Base-by-base conservation (phyloP, 176 grass and related monocot species). In the Aechmea fasciata region DNA sequence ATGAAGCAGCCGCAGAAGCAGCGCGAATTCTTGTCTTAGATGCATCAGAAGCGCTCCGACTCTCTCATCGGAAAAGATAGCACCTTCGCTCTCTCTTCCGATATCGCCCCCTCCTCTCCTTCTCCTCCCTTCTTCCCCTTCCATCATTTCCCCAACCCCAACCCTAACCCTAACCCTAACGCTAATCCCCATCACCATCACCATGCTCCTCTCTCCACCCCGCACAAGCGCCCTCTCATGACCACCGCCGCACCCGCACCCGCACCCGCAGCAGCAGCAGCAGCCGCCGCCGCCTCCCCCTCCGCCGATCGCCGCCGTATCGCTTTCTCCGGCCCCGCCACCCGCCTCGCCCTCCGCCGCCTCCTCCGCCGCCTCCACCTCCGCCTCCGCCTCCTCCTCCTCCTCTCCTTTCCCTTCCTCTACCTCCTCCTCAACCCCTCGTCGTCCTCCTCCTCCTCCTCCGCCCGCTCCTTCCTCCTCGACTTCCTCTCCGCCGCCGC, bases 361-460 rank as follows among this genome's bases (percentile, higher is more conserved):
- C 75, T 83, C 26, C 93, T 86, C 57, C 85, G 89, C 1, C 63
- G 80, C 59, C 84, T 84, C 49, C 86, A 83, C 67, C 89, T 91
- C 66, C 26, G 84, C 47, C 82, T 71, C 51, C 76, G 70, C 19
- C 70, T 78, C 24, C 69, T 79, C 49, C 68, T 65, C 57, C 68
- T 75, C 71, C 22, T 69, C 67, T 78, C 81, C 19, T 76, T 68
- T 74, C 85, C 83, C 69, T 80, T 97, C 74, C 83, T 97, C 68
- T 71, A 83, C 9, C 89, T 92, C 83, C 92, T 97, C 83, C 84
- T 97, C 64, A 87, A 83, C 49, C 89, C 93, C 14, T 78, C 86
- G 0, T 86, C 93, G 57, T 92, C 90, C 3, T 33, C 29, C 29
- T 33, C 29, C 3, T 41, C 33, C 4, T 41, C 33, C 33, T 41